phyloP scores from a whole-genome alignment of 2,329 filamentous ascomycete species.

The Phyllosticta capitalensis region DNA sequence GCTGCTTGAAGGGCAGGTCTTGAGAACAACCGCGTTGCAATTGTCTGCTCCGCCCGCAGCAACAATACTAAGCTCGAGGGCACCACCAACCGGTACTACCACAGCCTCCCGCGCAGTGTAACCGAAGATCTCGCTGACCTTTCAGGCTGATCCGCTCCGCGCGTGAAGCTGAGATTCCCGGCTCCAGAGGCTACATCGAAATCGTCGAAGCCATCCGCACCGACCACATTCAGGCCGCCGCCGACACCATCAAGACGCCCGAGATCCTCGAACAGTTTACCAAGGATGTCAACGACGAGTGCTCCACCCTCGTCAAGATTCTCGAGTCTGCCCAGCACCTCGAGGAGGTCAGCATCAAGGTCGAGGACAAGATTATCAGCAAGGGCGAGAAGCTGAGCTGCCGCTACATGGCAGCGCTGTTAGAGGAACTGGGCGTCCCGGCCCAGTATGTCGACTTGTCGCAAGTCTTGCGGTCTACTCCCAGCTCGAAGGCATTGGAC shows the following conservation, averaged over 20 bases:
- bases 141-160: slow-evolving; percentile 37
- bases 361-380: slow-evolving; percentile 68
- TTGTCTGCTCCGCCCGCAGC: slow-evolving; percentile 93
- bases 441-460: slow-evolving; percentile 86
- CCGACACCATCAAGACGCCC: slow-evolving; percentile 34
- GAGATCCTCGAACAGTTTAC: slow-evolving; percentile 46
- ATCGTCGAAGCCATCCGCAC: slow-evolving; percentile 72
- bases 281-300: slow-evolving; percentile 65
- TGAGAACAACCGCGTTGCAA: slow-evolving; percentile 64
- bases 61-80: slow-evolving; percentile 90
- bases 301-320: slow-evolving; percentile 68
- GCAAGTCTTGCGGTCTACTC: slow-evolving; percentile 61
- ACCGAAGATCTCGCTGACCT: not conserved
- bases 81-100: slow-evolving; percentile 81
- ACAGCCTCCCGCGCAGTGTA: slow-evolving; percentile 1
- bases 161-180: slow-evolving; percentile 34
- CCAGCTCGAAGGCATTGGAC: slow-evolving; percentile 30
- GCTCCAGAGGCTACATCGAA: slow-evolving; percentile 50
- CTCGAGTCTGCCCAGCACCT: slow-evolving; percentile 52
- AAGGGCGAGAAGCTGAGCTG: slow-evolving; percentile 96
- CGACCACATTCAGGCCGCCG: slow-evolving; percentile 70
- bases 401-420: slow-evolving; percentile 74
- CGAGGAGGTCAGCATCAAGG: slow-evolving; percentile 42
- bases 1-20: slow-evolving; percentile 38
- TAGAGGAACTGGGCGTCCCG: slow-evolving; percentile 71